Conservation (phyloP, 176 grass and related monocot species). For the bread wheat (Triticum aestivum) region IWGSC_CS_RefSeq_v2.1 NC_057805.1:6141385-6141884, state of each 20-base stretch:
- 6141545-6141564: not conserved
- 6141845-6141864: not conserved
- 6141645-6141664: not conserved
- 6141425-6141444: not conserved
- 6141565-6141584: not conserved
- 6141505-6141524: not conserved
- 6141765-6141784: not conserved
- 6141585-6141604: not conserved
- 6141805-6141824: not conserved
- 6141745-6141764: not conserved
- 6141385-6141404: not conserved
- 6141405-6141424: not conserved
- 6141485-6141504: not conserved
- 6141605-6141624: not conserved
- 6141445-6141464: not conserved
- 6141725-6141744: not conserved
- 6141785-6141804: not conserved
- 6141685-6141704: not conserved
- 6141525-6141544: not conserved
- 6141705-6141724: not conserved
- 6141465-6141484: not conserved
- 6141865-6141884: not conserved
- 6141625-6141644: not conserved
- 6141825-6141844: not conserved
- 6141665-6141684: slow-evolving; percentile 1